Percentiles rank a stretch among this genome's conserved stretches.
These are phyloP conservation scores for Agaricus blazei DNA, from an alignment of 768 basidiomycete species.

Conservation along the genomic window DNA sequence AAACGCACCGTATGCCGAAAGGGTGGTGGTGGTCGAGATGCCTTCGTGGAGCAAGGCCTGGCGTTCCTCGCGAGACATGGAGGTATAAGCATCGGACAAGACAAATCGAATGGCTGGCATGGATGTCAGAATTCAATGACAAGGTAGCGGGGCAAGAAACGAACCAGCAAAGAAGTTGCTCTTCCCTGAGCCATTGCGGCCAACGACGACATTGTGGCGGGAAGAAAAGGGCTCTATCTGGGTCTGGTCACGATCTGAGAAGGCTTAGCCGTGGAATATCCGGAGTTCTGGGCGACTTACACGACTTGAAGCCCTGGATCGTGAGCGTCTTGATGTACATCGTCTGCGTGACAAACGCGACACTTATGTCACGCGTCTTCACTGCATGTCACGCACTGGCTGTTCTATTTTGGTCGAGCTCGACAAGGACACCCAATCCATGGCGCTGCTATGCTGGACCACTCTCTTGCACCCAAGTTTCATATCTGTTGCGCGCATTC, in stretches of 20 bases:
- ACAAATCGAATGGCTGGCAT: conserved; percentile 92
- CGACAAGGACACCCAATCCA: too few species aligned
- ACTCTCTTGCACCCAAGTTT: too few species aligned
- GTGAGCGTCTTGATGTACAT: conserved; percentile 90
- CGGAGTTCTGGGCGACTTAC: conserved; percentile 33
- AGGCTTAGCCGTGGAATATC: conserved; percentile 2
- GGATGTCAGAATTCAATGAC: neutral
- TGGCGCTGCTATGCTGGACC: too few species aligned
- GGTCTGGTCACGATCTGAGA: conserved; percentile 76
- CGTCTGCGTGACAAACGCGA: neutral
- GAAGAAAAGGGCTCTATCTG: conserved; percentile 94
- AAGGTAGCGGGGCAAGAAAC: conserved; percentile 17
- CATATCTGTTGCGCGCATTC: too few species aligned
- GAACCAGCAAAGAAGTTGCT: conserved; percentile 96
- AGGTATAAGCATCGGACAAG: conserved; percentile 94
- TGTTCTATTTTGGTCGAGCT: too few species aligned
- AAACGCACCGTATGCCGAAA: conserved; percentile 81
- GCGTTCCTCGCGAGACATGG: conserved; percentile 90
- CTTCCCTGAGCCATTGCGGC: conserved; percentile 96
- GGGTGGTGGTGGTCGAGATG: conserved; percentile 77
- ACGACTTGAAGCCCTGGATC: conserved; percentile 98
- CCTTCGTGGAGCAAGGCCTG: conserved; percentile 94
- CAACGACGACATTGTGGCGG: conserved; percentile 93
- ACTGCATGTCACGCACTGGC: too few species aligned
- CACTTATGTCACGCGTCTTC: neutral